phyloP scores from a whole-genome alignment of 2,329 filamentous ascomycete species.

The Colletotrichum navitas region DNA sequence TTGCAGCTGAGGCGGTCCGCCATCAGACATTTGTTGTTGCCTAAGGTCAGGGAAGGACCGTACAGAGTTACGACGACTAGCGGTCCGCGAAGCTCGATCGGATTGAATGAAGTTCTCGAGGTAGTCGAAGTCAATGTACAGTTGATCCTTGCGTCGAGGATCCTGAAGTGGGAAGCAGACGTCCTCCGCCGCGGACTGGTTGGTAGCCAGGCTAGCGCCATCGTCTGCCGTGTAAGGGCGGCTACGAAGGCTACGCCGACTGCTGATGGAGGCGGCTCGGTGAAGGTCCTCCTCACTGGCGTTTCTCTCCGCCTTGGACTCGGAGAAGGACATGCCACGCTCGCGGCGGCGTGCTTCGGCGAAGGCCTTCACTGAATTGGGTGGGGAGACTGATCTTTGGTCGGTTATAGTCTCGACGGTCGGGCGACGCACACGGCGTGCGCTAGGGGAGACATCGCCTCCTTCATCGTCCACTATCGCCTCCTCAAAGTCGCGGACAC shows the following conservation, averaged over 20 bases:
- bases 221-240: conserved; percentile 73
- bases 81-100: conserved; percentile 63
- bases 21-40: conserved; percentile 49
- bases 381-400: conserved; percentile 83
- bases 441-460: conserved; percentile 58
- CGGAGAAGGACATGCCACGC: conserved; percentile 73
- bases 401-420: conserved; percentile 68
- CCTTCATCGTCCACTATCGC: conserved; percentile 84
- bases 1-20: conserved; percentile 49
- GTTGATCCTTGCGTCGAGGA: conserved; percentile 75
- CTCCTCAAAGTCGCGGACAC: conserved; percentile 86
- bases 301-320: conserved; percentile 53
- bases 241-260: conserved; percentile 70
- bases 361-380: conserved; percentile 98
- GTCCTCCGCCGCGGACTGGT: conserved; percentile 84
- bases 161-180: conserved; percentile 89
- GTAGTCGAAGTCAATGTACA: conserved; percentile 92
- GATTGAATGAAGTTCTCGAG: conserved; percentile 89
- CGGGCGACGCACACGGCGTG: conserved; percentile 64
- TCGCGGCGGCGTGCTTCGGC: conserved; percentile 89
- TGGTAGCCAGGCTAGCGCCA: conserved; percentile 70
- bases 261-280: conserved; percentile 78
- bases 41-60: conserved; percentile 74
- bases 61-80: conserved; percentile 63
- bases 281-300: conserved; percentile 69